These are phyloP conservation scores for Stevia rebaudiana DNA, from an alignment of 140 eudicot genomes.

Conservation along the genomic window DNA sequence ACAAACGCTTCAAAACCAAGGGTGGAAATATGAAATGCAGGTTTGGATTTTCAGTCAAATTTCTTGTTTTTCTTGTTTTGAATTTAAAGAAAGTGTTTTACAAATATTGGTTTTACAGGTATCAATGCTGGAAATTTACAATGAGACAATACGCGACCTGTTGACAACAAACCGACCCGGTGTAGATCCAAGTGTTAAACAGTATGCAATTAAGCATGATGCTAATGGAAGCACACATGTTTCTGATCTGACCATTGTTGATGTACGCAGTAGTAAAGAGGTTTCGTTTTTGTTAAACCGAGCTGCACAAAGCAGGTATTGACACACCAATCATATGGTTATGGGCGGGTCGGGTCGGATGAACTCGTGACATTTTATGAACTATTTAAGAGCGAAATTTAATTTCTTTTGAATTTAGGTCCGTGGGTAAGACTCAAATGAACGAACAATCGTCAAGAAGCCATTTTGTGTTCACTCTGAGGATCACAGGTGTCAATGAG, in stretches of 20 bases:
- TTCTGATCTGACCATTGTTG: slow-evolving; percentile 75
- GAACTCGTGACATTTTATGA: not conserved
- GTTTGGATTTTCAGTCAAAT: slow-evolving; percentile 25
- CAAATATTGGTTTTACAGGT: slow-evolving; percentile 41
- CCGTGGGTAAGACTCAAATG: slow-evolving; percentile 96
- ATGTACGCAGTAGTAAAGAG: slow-evolving; percentile 73
- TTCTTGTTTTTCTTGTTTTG: slow-evolving; percentile 2
- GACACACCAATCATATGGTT: not conserved
- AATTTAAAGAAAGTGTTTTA: not conserved
- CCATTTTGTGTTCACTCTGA: slow-evolving; percentile 91
- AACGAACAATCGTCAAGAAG: slow-evolving; percentile 97
- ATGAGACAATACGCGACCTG: slow-evolving; percentile 88
- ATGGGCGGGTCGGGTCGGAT: not conserved
- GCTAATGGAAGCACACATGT: slow-evolving; percentile 84
- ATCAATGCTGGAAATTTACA: slow-evolving; percentile 94
- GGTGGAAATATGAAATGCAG: slow-evolving; percentile 98
- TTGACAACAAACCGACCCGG: slow-evolving; percentile 48
- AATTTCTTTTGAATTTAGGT: slow-evolving; percentile 40
- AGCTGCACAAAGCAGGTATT: slow-evolving; percentile 96
- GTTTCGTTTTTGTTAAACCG: slow-evolving; percentile 79
- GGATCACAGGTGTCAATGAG: slow-evolving; percentile 84
- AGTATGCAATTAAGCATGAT: slow-evolving; percentile 82
- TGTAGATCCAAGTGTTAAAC: slow-evolving; percentile 40
- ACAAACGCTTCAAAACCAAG: slow-evolving; percentile 74
- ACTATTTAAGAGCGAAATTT: no score